Evolutionary conservation across 192 early-diverging fungal species (phyloP).

Genomic region (Allomyces arbusculus): DNA sequence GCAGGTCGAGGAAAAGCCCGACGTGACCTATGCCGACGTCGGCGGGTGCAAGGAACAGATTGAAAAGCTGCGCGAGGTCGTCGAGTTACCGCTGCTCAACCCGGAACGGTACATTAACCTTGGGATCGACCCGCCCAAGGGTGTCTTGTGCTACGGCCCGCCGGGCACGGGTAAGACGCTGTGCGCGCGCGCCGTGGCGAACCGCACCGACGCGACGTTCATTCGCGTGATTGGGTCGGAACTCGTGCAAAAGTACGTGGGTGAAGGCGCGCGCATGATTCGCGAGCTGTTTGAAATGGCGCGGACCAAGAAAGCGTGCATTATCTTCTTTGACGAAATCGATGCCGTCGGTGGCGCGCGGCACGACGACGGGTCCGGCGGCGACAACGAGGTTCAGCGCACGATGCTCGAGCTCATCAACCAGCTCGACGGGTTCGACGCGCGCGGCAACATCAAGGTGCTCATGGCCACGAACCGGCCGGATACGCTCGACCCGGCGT

Average conservation of each 20-base stretch:
- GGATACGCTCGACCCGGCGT: constrained; percentile 93
- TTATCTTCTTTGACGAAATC: constrained; percentile 99
- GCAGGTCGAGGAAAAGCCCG: constrained; percentile 99
- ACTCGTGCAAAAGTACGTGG: constrained; percentile 98
- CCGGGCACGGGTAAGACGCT: constrained; percentile 96
- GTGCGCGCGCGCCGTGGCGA: constrained; percentile 94
- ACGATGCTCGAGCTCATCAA: constrained; percentile 99
- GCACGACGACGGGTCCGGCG: constrained; percentile 94
- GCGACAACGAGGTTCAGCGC: constrained; percentile 98
- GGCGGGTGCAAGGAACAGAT: constrained; percentile 99
- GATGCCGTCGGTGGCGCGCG: constrained; percentile 97
- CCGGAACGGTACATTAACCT: constrained; percentile 94
- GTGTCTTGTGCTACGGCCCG: constrained; percentile 89
- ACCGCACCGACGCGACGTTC: constrained; percentile 97
- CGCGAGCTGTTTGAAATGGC: constrained; percentile 99
- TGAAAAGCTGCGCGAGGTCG: constrained; percentile 96
- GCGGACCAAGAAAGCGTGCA: constrained; percentile 97
- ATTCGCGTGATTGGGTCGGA: constrained; percentile 99
- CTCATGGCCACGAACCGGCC: constrained; percentile 97
- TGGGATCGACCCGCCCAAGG: constrained; percentile 98
- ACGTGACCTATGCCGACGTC: constrained; percentile 99
- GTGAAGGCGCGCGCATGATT: constrained; percentile 97
- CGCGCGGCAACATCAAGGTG: constrained; percentile 98
- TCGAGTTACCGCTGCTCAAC: constrained; percentile 86
- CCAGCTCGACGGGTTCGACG: constrained; percentile 97